phyloP scores from a whole-genome alignment of 1,284 basidiomycete species.

The Rhodotorula sp. region DNA sequence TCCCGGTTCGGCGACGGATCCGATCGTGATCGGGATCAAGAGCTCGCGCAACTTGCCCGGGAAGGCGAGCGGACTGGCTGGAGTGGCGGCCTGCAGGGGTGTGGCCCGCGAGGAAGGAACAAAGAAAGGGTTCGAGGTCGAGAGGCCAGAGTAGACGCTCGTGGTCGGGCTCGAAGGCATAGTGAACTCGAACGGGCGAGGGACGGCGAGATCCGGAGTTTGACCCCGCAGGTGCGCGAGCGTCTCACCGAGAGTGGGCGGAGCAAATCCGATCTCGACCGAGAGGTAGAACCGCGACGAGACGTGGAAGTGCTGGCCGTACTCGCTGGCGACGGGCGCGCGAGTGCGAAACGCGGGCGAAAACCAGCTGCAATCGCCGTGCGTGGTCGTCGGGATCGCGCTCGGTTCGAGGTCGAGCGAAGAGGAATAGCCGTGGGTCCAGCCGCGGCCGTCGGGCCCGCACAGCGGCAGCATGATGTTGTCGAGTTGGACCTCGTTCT shows the following conservation, averaged over 20 bases:
- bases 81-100: slow-evolving; percentile 8
- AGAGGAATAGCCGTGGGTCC: slow-evolving; percentile 47
- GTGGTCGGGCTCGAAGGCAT: slow-evolving; percentile 38
- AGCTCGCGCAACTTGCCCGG: slow-evolving; percentile 49
- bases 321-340: slow-evolving; percentile 41
- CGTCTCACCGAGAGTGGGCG: slow-evolving; percentile 34
- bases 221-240: slow-evolving; percentile 31
- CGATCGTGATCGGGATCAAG: slow-evolving; percentile 52
- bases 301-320: slow-evolving; percentile 46
- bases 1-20: slow-evolving; percentile 53
- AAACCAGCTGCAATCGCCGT: slow-evolving; percentile 48
- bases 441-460: slow-evolving; percentile 36
- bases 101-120: slow-evolving; percentile 19
- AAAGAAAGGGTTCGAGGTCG: slow-evolving; percentile 41
- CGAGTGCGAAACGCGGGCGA: slow-evolving; percentile 45
- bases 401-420: slow-evolving; percentile 46
- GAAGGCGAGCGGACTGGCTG: slow-evolving; percentile 38
- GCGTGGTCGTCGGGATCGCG: slow-evolving; percentile 40
- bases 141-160: slow-evolving; percentile 43
- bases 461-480: slow-evolving; percentile 47
- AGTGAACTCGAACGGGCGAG: slow-evolving; percentile 41
- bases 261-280: slow-evolving; percentile 47
- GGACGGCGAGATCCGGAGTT: slow-evolving; percentile 41
- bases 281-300: slow-evolving; percentile 51
- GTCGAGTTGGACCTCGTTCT: slow-evolving; percentile 45